Base-by-base conservation (phyloP, 495 filamentous ascomycete genomes). In the Hyphodiscus hymeniophilus region DNA sequence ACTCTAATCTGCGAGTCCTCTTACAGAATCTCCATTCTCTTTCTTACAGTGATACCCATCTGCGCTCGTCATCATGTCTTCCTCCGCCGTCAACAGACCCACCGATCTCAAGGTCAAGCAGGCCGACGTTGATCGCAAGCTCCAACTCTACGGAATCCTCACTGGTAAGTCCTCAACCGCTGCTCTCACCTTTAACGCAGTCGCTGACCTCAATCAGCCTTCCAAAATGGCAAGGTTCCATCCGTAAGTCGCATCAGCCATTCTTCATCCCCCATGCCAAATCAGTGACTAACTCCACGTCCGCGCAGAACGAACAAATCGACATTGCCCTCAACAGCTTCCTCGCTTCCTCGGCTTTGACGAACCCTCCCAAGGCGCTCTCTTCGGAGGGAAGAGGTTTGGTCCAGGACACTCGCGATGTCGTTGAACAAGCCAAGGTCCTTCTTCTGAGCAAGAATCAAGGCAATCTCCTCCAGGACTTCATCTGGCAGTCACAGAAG, bases 401-500 rank as follows among this genome's bases (percentile, higher is more conserved):
- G 1, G 80, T 96, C 3, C 67, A 66, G 28, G 90, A 97, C 56
- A 71, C 94, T 43, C 76, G 77, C 24, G 73, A 87, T 52, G 88
- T 95, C 38, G 85, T 98, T 42, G 82, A 89, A 49, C 79, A 95
- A 59, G 85, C 92, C 12, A 95, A 96, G 68, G 63, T 80, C 30
- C 70, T 97, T 11, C 73, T 97, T n/a, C 72, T 98, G 28, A 84
- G 80, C 63, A 98, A 98, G 79, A 98, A 98, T 59, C 77, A 95
- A 24, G 92, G 90, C 53, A 87, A 98, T 57, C 67, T 96, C 21
- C 66, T 98, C 8, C 92, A 98, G 56, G 94, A 97, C 51, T 97
- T 97, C 65, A 88, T 96, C 70, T 98, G 84, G 82, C 82, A 94
- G 57, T 88, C 90, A 1, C 77, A 87, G 60, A 76, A 85, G 31